Conservation (phyloP, 495 filamentous ascomycete genomes). For the Podospora comata region DNA sequence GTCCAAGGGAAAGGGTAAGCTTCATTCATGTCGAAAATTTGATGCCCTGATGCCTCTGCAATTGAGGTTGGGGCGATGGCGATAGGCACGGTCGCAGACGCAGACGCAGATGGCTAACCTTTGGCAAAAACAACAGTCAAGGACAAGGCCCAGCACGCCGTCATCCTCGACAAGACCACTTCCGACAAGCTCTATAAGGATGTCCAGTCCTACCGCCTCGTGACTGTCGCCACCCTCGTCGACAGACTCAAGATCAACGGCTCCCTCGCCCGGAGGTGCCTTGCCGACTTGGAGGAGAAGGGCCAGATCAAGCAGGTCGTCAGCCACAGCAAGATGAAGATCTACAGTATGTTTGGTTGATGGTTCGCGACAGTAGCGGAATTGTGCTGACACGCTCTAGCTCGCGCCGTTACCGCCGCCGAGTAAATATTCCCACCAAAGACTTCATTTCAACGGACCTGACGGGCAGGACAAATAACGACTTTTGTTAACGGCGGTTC, state of each 20-base stretch:
- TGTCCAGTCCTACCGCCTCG: conserved; percentile 99
- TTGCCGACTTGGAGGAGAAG: conserved; percentile 95
- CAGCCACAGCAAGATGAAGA: conserved; percentile 90
- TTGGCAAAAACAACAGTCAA: conserved; percentile 64
- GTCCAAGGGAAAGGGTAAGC: conserved; percentile 87
- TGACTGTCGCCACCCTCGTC: conserved; percentile 97
- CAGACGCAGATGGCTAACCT: conserved; percentile 22
- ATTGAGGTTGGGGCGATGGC: not conserved
- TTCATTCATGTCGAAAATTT: conserved; percentile 12
- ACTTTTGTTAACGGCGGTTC: conserved; percentile 32
- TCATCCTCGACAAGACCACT: conserved; percentile 73
- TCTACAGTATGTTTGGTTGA: conserved; percentile 80
- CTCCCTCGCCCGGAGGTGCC: conserved; percentile 82
- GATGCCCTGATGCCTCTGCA: conserved; percentile 14
- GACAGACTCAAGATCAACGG: conserved; percentile 99
- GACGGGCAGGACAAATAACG: conserved; percentile 26
- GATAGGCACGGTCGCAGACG: not conserved
- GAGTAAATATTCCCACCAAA: conserved; percentile 48
- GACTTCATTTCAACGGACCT: conserved; percentile 30
- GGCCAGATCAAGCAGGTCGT: conserved; percentile 98
- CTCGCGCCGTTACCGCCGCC: conserved; percentile 57
- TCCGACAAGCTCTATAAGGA: conserved; percentile 95
- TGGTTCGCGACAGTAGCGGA: not conserved
- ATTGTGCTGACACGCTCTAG: conserved; percentile 46
- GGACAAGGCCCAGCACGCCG: conserved; percentile 99